Evolutionary conservation across 2,329 filamentous ascomycete genomes (phyloP).

Genomic region (Aspergillus terreus): DNA sequence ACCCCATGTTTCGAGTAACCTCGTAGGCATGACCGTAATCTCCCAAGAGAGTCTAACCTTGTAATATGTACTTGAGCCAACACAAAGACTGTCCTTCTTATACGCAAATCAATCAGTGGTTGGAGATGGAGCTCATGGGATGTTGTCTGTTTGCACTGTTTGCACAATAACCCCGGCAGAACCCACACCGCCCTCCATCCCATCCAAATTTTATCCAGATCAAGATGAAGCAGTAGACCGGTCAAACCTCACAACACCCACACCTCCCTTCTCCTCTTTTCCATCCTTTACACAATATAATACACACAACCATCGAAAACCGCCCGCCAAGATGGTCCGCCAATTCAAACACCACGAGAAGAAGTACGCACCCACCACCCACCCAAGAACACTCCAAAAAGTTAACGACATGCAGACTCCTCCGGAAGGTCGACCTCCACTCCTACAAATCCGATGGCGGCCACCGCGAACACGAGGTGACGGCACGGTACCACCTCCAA

Average conservation of each 20-base stretch:
- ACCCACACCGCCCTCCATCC: not conserved
- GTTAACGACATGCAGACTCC: constrained; percentile 49
- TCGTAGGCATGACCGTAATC: no score
- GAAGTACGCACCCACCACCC: constrained; percentile 48
- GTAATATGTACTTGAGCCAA: not conserved
- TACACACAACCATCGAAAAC: not conserved
- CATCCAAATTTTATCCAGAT: constrained; percentile 5
- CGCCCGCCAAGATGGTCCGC: constrained; percentile 67
- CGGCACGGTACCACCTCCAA: constrained; percentile 85
- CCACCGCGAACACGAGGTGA: constrained; percentile 77
- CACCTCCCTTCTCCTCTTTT: not conserved
- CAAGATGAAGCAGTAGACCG: no score
- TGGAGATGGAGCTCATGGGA: no score
- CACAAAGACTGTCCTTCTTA: not conserved
- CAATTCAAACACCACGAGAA: constrained; percentile 97
- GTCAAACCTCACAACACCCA: not conserved
- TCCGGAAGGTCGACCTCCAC: constrained; percentile 88
- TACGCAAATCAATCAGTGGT: no score
- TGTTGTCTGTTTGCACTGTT: not conserved
- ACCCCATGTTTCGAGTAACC: no score
- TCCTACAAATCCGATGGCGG: constrained; percentile 85
- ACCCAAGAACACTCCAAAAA: not conserved
- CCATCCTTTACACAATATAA: not conserved
- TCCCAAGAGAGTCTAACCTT: no score
- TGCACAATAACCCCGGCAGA: not conserved